Base-by-base conservation (phyloP, 306 rosid genomes). In the Ziziphus jujuba region DNA sequence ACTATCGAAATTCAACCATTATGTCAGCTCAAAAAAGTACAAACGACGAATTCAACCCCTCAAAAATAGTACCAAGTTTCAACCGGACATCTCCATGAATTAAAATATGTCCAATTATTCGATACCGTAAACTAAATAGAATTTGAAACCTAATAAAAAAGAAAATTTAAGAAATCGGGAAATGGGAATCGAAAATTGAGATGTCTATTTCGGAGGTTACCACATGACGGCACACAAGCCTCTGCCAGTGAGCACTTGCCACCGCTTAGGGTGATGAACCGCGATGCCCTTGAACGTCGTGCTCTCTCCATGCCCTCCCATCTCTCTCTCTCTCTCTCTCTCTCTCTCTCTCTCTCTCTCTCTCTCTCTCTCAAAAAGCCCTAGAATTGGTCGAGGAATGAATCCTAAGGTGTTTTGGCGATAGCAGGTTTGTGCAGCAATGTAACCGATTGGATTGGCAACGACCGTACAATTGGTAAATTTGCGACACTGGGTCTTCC, bases 201-300 rank as follows among this genome's bases (percentile, higher is more conserved):
- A 22, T 56, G 45, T 13, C 28, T 12, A n/a, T 50, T 12, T 13
- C 3, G 28, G 25, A 17, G 38, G 28, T 45, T 44, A 90, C 97
- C 98, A 92, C 98, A 92, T 92, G 65, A 90, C 77, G 65, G 98
- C 97, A 38, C 98, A 92, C 68, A 92, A n/a, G 66, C 98, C 98
- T 83, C 90, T 92, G 50, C 98, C 98, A 64, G 98, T 87, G 77
- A 90, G 54, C 1, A 63, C 24, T 69, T 92, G 98, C 97, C 98
- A 92, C 22, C 98, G 96, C 75, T 90, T 92, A 0, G 87, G 89
- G 13, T 75, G 84, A 67, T 84, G 84, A 36, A 84, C 25, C 23
- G 84, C 76, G 43, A 84, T 1, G 31, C 86, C 87, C 74, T 84
- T 84, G 72, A 49, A 84, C 4, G 84, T 81, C 2, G 79, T 79